Conservation (phyloP, 495 filamentous ascomycete species). For the Pseudoneurospora amorphoporcata region DNA sequence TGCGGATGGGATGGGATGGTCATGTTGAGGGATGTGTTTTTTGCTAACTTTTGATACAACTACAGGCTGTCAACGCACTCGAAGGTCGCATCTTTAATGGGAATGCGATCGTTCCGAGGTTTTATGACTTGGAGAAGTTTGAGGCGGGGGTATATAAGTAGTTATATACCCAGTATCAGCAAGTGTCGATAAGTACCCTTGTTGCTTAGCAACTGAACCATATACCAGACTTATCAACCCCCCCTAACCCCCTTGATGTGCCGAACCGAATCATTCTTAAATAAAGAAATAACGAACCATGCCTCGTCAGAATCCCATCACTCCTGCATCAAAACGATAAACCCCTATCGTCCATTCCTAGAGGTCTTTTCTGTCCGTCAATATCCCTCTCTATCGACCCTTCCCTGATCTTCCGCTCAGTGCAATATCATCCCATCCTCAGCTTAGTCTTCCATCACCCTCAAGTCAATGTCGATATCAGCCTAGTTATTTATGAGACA, state of each 20-base stretch:
- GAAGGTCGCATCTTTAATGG: constrained; percentile 80
- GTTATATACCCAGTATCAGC: neutral
- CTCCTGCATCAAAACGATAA: neutral
- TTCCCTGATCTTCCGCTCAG: neutral
- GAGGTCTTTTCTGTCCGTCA: neutral
- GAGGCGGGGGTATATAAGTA: constrained; percentile 54
- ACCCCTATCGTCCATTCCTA: neutral
- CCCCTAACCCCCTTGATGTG: neutral
- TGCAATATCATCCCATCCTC: neutral
- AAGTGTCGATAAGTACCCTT: too few relatives aligned
- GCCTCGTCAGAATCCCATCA: neutral
- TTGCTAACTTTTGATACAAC: neutral
- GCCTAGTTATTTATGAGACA: neutral
- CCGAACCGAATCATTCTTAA: neutral
- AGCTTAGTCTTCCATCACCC: neutral
- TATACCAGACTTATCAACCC: neutral
- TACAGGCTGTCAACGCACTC: constrained; percentile 75
- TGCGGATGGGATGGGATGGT: neutral
- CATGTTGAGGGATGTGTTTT: neutral
- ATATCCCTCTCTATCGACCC: neutral
- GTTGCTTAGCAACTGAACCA: neutral
- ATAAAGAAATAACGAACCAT: neutral
- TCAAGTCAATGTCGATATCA: neutral
- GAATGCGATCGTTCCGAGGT: constrained; percentile 65
- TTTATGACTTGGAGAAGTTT: constrained; percentile 74